phyloP scores from a whole-genome alignment of 495 filamentous ascomycete species.

The Penicillium mononematosum region DNA sequence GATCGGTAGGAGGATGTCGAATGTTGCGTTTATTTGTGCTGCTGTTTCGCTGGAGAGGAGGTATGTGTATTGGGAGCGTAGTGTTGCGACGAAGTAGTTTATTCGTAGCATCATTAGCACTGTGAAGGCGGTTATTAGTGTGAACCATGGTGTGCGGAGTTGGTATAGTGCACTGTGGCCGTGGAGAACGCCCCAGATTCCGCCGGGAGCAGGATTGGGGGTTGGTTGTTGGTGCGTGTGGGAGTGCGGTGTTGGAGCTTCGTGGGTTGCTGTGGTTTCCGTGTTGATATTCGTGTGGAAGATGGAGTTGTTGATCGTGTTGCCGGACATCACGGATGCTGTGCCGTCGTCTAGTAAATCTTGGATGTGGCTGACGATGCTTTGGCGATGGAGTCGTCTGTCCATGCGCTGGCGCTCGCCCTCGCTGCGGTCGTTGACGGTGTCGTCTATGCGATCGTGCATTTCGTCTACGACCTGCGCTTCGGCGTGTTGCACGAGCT shows the following conservation, averaged over 20 bases:
- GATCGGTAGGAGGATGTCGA: conserved; percentile 84
- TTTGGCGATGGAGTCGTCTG: conserved; percentile 62
- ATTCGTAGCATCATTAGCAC: conserved; percentile 91
- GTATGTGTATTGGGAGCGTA: conserved; percentile 79
- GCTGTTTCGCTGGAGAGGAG: conserved; percentile 65
- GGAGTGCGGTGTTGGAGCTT: conserved; percentile 7
- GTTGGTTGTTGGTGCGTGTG: conserved; percentile 10
- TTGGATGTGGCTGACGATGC: conserved; percentile 70
- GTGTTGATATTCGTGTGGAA: conserved; percentile 11
- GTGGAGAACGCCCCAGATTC: conserved; percentile 90
- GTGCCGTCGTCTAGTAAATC: conserved; percentile 60
- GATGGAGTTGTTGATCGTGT: conserved; percentile 14
- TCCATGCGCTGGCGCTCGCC: conserved; percentile 60
- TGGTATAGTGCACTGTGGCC: conserved; percentile 68
- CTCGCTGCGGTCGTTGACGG: conserved; percentile 45
- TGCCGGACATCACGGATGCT: conserved; percentile 5
- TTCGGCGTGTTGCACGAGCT: conserved; percentile 73
- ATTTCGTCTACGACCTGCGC: conserved; percentile 43
- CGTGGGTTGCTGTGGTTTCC: conserved; percentile 3
- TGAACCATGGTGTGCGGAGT: conserved; percentile 81
- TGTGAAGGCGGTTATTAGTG: conserved; percentile 83
- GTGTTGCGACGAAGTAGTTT: conserved; percentile 95
- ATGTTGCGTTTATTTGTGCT: conserved; percentile 72
- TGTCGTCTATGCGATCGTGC: conserved; percentile 61
- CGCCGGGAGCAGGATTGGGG: conserved; percentile 48